Base-by-base conservation (phyloP, 768 basidiomycete species). In the Russula virescens region DNA sequence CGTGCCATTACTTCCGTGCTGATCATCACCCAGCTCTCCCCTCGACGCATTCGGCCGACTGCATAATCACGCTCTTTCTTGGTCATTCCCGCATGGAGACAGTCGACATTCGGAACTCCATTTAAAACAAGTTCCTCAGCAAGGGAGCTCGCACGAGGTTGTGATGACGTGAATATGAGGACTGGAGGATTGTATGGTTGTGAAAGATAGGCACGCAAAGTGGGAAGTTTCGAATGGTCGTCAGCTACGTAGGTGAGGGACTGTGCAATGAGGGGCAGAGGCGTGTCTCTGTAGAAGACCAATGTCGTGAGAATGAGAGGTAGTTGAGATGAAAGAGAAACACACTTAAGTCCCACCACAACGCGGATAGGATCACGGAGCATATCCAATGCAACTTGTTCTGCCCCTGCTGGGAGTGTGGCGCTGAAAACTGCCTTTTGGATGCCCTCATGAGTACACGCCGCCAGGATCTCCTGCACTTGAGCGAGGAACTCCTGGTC, bases 1-100 rank as follows among this genome's bases (percentile, higher is more conserved):
- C 97, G 83, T 25, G 93, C 94, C 91, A 98, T 91, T 55, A 98
- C 91, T 73, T 99, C 97, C 25, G 97, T 99, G 67, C 88, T 91
- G 50, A 99, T 83, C 83, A 98, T 84, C 38, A 95, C 84, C 97
- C 97, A 98, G 63, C 91, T 89, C 71, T 91, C 84, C 0, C 95
- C 97, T 68, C 80, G 81, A 28, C 91, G 86, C 87, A 99, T 96
- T 38, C 88, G 83, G 45, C 80, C 78, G 11, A 97, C 80, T 19
- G 89, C 85, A 69, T 94, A 86, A 69, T 95, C 92, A 58, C 97
- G 82, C 73, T 94, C 91, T 69, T 89, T 88, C 69, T 85, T 87
- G 3, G 83, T 89, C 79, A 95, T 82, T 1, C 91, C 93, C 3
- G 94, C 93, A 73, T 99, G 96, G 5, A 98, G 79, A 68, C 88